These are phyloP conservation scores for Fusarium setosum DNA, from an alignment of 2,329 filamentous ascomycete genomes.

Conservation along the genomic window DNA sequence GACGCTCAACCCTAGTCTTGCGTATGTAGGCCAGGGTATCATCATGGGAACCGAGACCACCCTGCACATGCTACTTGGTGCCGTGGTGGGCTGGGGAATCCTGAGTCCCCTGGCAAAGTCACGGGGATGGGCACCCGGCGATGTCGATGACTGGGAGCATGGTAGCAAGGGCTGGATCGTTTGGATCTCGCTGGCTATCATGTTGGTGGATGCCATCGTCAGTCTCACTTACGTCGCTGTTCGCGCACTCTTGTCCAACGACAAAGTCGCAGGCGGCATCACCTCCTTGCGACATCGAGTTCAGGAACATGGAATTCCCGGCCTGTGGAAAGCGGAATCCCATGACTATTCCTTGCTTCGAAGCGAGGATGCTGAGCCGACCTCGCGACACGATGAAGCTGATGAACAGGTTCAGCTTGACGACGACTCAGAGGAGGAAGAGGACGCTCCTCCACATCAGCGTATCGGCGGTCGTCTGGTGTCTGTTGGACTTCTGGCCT, in stretches of 20 bases:
- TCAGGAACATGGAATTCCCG: constrained; percentile 33
- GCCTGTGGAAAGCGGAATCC: constrained; percentile 27
- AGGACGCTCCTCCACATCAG: constrained; percentile 87
- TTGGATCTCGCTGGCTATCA: constrained; percentile 95
- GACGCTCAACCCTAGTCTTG: constrained; percentile 96
- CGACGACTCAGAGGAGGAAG: constrained; percentile 65
- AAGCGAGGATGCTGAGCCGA: constrained; percentile 12
- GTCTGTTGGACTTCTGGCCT: constrained; percentile 78
- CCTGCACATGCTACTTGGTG: constrained; percentile 93
- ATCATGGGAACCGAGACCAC: constrained; percentile 98
- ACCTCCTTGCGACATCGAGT: constrained; percentile 22
- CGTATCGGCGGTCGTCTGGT: constrained; percentile 81
- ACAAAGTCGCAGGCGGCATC: constrained; percentile 2
- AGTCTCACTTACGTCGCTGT: constrained; percentile 84
- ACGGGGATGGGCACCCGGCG: constrained; percentile 88
- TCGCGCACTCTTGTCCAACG: constrained; percentile 61
- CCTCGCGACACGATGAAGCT: constrained; percentile 3
- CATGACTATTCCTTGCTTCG: constrained; percentile 41
- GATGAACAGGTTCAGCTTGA: constrained; percentile 30
- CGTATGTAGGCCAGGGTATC: constrained; percentile 96
- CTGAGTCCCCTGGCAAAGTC: constrained; percentile 89
- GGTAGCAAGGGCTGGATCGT: constrained; percentile 99
- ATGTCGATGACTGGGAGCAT: constrained; percentile 87
- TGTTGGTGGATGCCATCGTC: constrained; percentile 93
- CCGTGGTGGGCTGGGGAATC: constrained; percentile 89